Evolutionary conservation across 257 asterid genomes (phyloP), one percentile per base, ranked within the genome.

Genomic region (Lantana camara): DNA sequence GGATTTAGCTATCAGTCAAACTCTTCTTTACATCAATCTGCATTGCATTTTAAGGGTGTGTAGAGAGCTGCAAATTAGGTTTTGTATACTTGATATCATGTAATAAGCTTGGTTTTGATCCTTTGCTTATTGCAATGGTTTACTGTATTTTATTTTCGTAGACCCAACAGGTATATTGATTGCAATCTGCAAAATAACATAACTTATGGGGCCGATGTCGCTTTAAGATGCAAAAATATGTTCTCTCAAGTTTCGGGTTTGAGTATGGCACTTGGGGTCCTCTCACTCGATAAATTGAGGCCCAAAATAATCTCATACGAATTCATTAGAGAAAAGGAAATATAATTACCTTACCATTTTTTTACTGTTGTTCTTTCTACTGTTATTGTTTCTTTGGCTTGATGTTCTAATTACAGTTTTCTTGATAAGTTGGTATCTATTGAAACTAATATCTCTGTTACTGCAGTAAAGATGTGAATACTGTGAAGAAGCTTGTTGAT

Each of bases 401-500:
- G 57, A 56, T 56, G 3, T 29, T 32, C 13, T 2, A 20, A 16
- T 30, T 35, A 2, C 40, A 45, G 30, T 67, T 56, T 32, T 7
- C 65, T 46, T 67, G 65, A 56, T 45, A 63, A 44, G 53, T 40
- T 12, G 51, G 30, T 42, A 52, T 69, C 32, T 42, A 27, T 14
- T 60, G 68, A 61, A 52, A 32, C 23, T 5, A 20, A 63, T 12
- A 60, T 38, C 49, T 59, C 22, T 74, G 47, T 51, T 40, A 54
- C 30, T 88, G 91, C 97, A 90, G 99, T 65, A 94, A 94, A 78
- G 99, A 94, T 67, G 96, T 88, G 56, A 80, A 68, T 67, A 94
- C 95, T 15, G 99, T 90, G 30, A 94, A 86, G 87, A 94, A 86
- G 74, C 95, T 94, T 15, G 96, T 94, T 57, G 99, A 88, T 72